Evolutionary conservation across 148 eudicot species (phyloP).

Genomic region (Selenicereus undatus): DNA sequence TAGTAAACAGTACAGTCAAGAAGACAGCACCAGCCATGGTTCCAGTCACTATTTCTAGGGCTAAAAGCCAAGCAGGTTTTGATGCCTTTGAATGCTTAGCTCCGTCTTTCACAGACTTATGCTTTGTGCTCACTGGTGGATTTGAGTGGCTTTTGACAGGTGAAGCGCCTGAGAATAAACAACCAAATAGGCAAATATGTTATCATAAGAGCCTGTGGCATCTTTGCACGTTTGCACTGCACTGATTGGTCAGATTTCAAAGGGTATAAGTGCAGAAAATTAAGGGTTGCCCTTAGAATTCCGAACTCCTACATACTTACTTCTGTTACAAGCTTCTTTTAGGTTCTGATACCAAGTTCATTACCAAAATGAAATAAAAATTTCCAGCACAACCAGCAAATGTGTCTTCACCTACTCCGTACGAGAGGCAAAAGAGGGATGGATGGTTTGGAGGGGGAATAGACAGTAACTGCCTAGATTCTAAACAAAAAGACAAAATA

Average conservation of each 20-base stretch:
- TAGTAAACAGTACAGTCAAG: conserved; percentile 41
- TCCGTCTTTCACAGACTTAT: conserved; percentile 32
- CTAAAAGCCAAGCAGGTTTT: conserved; percentile 73
- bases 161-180: conserved; percentile 42
- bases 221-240: neutral
- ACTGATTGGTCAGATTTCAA: too few species aligned
- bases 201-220: too few species aligned
- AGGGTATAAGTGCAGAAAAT: neutral
- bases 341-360: conserved; percentile 3
- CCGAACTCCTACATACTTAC: too few species aligned
- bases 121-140: conserved; percentile 32
- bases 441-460: too few species aligned
- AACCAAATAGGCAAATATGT: neutral
- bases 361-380: neutral
- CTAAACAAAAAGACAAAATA: neutral
- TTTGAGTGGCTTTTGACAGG: conserved; percentile 42
- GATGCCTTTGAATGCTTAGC: conserved; percentile 42
- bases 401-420: neutral
- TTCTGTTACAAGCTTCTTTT: too few species aligned
- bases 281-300: too few species aligned
- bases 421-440: neutral
- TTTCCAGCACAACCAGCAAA: neutral
- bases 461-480: neutral
- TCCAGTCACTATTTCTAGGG: conserved; percentile 77
- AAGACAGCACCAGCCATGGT: conserved; percentile 59